These are phyloP conservation scores for Lojkania enalia DNA, from an alignment of 2,329 filamentous ascomycete species.

Conservation along the genomic window DNA sequence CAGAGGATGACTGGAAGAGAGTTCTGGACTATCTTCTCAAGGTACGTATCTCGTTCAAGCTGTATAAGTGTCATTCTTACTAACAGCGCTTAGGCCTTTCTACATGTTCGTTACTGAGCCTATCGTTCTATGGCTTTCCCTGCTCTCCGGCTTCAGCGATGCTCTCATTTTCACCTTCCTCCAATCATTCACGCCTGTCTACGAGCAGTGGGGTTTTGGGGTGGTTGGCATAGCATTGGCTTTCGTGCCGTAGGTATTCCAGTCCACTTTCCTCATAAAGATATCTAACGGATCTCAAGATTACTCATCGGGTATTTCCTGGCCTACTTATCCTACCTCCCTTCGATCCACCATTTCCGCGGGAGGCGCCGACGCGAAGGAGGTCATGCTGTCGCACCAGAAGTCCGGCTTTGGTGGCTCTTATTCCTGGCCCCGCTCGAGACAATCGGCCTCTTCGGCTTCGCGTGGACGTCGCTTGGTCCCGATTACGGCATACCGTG, in stretches of 20 bases:
- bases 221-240: constrained; percentile 61
- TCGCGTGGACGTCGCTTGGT: constrained; percentile 68
- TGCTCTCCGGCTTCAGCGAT: constrained; percentile 71
- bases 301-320: constrained; percentile 69
- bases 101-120: constrained; percentile 71
- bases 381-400: constrained; percentile 53
- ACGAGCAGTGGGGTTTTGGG: constrained; percentile 66
- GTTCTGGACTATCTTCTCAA: constrained; percentile 52
- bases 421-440: constrained; percentile 64
- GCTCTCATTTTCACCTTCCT: constrained; percentile 78
- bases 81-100: constrained; percentile 61
- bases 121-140: constrained; percentile 69
- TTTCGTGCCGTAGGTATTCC: constrained; percentile 59
- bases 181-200: constrained; percentile 69
- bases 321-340: constrained; percentile 63
- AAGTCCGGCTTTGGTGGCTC: constrained; percentile 67
- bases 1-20: constrained; percentile 49
- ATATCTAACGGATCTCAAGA: constrained; percentile 10
- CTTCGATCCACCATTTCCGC: constrained; percentile 57
- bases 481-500: constrained; percentile 62
- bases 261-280: neutral
- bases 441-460: constrained; percentile 69
- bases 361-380: constrained; percentile 44
- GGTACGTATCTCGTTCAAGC: constrained; percentile 16
- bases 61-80: neutral